Evolutionary conservation across 2,329 filamentous ascomycete genomes (phyloP).

Genomic region (Penicillium sp.): DNA sequence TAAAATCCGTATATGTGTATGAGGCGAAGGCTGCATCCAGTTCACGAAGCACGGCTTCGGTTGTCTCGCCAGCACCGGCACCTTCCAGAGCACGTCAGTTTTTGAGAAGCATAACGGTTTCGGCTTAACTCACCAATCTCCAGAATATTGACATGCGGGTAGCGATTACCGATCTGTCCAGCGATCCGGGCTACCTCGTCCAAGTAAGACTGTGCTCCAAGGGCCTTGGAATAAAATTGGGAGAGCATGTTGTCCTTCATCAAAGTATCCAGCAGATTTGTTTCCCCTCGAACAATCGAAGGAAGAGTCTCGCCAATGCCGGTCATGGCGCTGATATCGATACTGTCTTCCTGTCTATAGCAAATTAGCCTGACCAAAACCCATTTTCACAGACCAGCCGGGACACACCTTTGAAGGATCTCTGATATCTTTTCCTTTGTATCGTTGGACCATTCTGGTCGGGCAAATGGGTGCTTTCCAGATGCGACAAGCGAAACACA

Average conservation of each 20-base stretch:
- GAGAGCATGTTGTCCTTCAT: conserved; percentile 34
- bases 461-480: conserved; percentile 10
- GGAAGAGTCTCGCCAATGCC: conserved; percentile 34
- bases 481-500: conserved; percentile 10
- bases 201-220: conserved; percentile 23
- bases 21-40: conserved; percentile 26
- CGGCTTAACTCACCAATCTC: conserved; percentile 30
- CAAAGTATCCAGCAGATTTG: conserved; percentile 39
- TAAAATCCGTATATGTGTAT: conserved; percentile 49
- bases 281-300: conserved; percentile 32
- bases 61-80: conserved; percentile 14
- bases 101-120: not conserved
- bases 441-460: conserved; percentile 12
- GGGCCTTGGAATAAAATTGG: conserved; percentile 30
- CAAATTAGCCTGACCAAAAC: not conserved
- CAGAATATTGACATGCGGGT: conserved; percentile 44
- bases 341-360: conserved; percentile 3
- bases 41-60: conserved; percentile 8
- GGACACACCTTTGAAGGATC: conserved; percentile 9
- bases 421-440: conserved; percentile 5
- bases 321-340: conserved; percentile 11
- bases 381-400: too few relatives aligned
- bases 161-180: conserved; percentile 37
- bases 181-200: conserved; percentile 27
- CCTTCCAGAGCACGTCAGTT: conserved; percentile 7